Evolutionary conservation across 202 grass and related monocot genomes (phyloP), one percentile per base, ranked within the genome.

Genomic region (Brachypodium distachyon): DNA sequence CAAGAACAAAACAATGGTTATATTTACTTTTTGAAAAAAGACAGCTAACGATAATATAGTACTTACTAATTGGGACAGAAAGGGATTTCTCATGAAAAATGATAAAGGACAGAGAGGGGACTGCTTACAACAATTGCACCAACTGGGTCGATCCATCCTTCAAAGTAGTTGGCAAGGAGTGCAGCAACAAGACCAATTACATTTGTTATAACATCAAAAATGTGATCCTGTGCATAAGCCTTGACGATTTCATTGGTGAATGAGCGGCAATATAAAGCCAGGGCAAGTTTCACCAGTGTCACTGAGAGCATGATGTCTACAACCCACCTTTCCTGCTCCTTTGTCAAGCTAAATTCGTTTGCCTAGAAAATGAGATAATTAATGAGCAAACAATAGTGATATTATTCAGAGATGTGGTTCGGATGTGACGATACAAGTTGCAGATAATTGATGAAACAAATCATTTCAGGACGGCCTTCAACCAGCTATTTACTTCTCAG

Each of bases 221-320:
- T 92, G 71, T 98, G 96, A 74, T 98, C 96, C 61, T 98, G 89
- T 16, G 91, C 96, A 83, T 95, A 98, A 46, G 96, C 96, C 71
- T 98, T 98, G 62, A 95, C 89, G 1, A 98, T 98, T 86, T 98
- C 96, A 12, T 98, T 98, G 26, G 91, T 87, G 80, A 95, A 98
- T 18, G 96, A 83, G 19, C 96, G 96, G 25, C 96, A 98, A 67
- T 98, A 98, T 29, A 95, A 4, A 73, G 75, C 89, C 9, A 98
- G 85, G 38, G 38, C 85, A 76, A 98, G 91, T 56, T 98, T 98
- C 70, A 98, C 96, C 71, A 95, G 42, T 32, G 96, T 98, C 53
- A 98, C 96, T 0, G 84, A 80, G 0, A 98, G 64, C 96, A 98
- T 98, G 34, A 98, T 98, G 66, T 84, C 60, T 48, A 95, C 87